Conservation (phyloP, 2,329 filamentous ascomycete species). For the Huntiella moniliformis region DNA sequence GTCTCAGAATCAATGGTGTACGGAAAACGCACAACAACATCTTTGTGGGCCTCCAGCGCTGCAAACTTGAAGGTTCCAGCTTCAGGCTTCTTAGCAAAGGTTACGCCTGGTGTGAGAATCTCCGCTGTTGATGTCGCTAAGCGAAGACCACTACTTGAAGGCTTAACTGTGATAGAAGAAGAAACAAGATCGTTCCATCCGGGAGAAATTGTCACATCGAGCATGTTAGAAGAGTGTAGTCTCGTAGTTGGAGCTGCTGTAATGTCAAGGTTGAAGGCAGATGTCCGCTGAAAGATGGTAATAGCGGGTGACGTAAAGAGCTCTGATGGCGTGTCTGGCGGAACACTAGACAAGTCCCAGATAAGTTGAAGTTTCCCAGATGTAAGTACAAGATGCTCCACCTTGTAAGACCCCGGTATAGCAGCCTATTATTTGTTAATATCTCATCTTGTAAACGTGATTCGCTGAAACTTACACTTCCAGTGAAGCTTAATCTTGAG, state of each 20-base stretch:
- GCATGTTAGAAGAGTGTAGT: slow-evolving; percentile 57
- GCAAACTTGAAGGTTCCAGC: slow-evolving; percentile 34
- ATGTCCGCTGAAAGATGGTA: slow-evolving; percentile 51
- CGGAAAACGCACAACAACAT: slow-evolving; percentile 47
- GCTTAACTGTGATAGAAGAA: slow-evolving; percentile 42
- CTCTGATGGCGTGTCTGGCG: slow-evolving; percentile 27
- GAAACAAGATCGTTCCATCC: slow-evolving; percentile 52
- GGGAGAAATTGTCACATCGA: slow-evolving; percentile 54
- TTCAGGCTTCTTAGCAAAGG: slow-evolving; percentile 30
- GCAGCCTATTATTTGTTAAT: slow-evolving; percentile 28
- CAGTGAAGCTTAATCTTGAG: slow-evolving; percentile 22
- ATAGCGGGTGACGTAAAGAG: slow-evolving; percentile 43
- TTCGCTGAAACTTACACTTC: slow-evolving; percentile 17
- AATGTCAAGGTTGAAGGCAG: slow-evolving; percentile 45
- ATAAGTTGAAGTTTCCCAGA: slow-evolving; percentile 45
- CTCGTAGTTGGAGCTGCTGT: slow-evolving; percentile 49
- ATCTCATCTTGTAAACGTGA: not conserved
- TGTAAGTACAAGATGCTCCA: slow-evolving; percentile 51
- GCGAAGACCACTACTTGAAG: slow-evolving; percentile 46
- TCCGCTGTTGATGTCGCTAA: slow-evolving; percentile 42
- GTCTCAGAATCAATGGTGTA: slow-evolving; percentile 64
- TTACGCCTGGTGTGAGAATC: slow-evolving; percentile 23
- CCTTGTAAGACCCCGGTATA: slow-evolving; percentile 53
- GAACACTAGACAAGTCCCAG: slow-evolving; percentile 40
- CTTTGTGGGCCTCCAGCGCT: slow-evolving; percentile 25